phyloP scores from a whole-genome alignment of 2,329 filamentous ascomycete genomes.

The Diaporthe sp. region DNA sequence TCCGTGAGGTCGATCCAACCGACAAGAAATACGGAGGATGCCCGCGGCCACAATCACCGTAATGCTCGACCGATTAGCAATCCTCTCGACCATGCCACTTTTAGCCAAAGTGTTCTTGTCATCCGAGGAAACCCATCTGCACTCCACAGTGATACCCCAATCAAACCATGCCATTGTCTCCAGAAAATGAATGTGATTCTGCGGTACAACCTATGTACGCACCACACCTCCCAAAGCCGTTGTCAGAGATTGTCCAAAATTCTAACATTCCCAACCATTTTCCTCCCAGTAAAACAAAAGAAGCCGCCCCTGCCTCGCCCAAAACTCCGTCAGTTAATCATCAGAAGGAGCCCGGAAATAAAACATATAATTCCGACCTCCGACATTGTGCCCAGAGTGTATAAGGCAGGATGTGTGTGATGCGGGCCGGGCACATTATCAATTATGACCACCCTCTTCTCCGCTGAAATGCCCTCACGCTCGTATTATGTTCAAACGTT shows the following conservation, averaged over 20 bases:
- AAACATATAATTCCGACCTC: background rate
- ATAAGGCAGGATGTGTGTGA: background rate
- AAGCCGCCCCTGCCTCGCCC: background rate
- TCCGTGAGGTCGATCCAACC: background rate
- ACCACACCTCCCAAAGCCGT: background rate
- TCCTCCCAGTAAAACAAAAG: slow-evolving; percentile 5
- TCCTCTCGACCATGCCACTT: background rate
- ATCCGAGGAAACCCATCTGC: background rate
- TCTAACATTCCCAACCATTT: slow-evolving; percentile 17
- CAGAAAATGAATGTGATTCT: slow-evolving; percentile 11
- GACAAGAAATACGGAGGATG: background rate
- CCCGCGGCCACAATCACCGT: background rate
- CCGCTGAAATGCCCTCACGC: background rate
- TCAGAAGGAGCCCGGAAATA: slow-evolving; percentile 4
- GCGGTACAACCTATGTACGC: slow-evolving; percentile 18
- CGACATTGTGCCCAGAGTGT: background rate
- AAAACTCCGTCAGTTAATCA: slow-evolving; percentile 26
- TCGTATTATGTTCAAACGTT: slow-evolving; percentile 27
- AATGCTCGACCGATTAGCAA: background rate
- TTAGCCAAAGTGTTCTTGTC: background rate
- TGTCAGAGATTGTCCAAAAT: slow-evolving; percentile 18
- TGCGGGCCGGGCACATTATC: slow-evolving; percentile 19
- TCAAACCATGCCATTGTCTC: background rate
- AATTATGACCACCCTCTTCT: slow-evolving; percentile 6
- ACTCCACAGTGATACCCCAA: background rate